Evolutionary conservation across 305 asterid genomes (phyloP), one percentile per base, ranked within the genome.

Genomic region (Fraxinus floribunda): DNA sequence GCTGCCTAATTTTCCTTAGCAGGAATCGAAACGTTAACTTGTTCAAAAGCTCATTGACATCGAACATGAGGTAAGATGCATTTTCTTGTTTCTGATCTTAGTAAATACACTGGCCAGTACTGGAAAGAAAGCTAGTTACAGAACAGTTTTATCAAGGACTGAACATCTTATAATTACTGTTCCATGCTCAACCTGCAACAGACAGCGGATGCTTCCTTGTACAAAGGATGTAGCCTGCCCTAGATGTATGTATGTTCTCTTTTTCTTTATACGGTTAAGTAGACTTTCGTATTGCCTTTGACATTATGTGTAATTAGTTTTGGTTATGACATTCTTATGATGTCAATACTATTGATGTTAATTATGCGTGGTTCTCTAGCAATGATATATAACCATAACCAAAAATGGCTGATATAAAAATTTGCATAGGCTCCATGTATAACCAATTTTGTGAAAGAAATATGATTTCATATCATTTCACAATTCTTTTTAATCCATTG

Each of bases 21-120:
- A 94, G 99, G 93, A 92, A 91, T 82, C 87, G 87, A 77, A 83
- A 89, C 39, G 49, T 95, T 71, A 95, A 94, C 91, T 83, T 94
- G 91, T 94, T 86, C 90, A 95, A 88, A 87, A 90, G 95, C 90
- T 90, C 96, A 78, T 88, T 93, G 49, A 84, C 89, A 9, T 64
- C 39, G 71, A 86, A 87, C 86, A 78, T 90, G 80, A 80, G 88
- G 98, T 95, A 90, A 92, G 95, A 75, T 83, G 80, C 86, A 39
- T 79, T 82, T 76, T 66, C 11, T 75, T 78, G 36, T 75, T 78
- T 73, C 20, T 60, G 26, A 26, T 55, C 18, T 82, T 52, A 29
- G 41, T 57, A 18, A 39, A n/a, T 72, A 24, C 10, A 75, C 62
- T 77, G 30, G 70, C 46, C 64, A 52, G 49, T 29, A 57, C 62